Percentiles rank a stretch among this genome's conserved stretches.
Evolutionary conservation across 2,329 filamentous ascomycete genomes (phyloP).

Genomic region (Fusarium sp.): DNA sequence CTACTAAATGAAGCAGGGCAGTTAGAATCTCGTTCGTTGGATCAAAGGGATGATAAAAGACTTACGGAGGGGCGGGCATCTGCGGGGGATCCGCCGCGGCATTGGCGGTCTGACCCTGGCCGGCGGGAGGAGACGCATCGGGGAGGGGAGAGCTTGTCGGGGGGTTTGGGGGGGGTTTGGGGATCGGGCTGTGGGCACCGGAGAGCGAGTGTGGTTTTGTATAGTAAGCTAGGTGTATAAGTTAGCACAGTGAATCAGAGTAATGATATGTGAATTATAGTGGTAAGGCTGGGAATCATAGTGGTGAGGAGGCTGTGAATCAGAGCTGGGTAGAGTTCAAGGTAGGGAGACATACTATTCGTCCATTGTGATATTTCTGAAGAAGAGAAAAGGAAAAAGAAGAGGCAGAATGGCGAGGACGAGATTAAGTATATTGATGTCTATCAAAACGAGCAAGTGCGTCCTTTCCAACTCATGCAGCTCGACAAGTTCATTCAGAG

Average conservation of each 20-base stretch:
- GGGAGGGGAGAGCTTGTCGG: background rate
- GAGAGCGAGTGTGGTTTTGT: background rate
- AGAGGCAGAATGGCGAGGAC: accelerated
- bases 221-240: background rate
- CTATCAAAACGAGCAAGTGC: background rate
- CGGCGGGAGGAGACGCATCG: background rate
- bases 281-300: too few relatives aligned
- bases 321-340: background rate
- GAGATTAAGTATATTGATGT: background rate
- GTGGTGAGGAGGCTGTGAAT: background rate
- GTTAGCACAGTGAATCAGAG: background rate
- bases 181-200: background rate
- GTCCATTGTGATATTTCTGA: background rate
- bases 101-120: background rate
- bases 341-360: background rate
- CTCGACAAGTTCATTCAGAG: background rate
- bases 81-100: background rate
- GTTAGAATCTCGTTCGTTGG: background rate
- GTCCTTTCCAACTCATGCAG: background rate
- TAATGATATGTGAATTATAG: background rate
- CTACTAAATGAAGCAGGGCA: background rate
- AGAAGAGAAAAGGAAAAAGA: background rate
- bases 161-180: background rate
- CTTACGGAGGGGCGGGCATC: background rate
- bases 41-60: background rate